These are phyloP conservation scores for Diaporthe nobilis DNA, from an alignment of 2,329 filamentous ascomycete genomes.

Conservation along the genomic window DNA sequence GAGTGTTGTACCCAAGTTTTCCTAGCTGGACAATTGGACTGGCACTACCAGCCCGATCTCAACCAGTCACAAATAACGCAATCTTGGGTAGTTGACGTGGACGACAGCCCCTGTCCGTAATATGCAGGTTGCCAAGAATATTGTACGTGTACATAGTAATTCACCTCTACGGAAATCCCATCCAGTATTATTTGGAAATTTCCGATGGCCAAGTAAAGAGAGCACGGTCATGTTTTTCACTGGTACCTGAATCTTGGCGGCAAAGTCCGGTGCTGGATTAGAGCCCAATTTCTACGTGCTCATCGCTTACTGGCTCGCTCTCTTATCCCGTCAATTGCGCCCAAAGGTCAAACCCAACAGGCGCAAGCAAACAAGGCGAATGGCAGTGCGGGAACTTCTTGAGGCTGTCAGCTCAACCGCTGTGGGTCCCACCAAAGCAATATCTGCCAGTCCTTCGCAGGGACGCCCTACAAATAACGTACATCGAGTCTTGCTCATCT, in stretches of 20 bases:
- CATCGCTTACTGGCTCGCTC: background rate
- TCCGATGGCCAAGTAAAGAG: background rate
- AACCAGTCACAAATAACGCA: background rate
- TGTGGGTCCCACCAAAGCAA: background rate
- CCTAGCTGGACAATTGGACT: background rate
- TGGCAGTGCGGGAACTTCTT: background rate
- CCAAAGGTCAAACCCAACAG: constrained; percentile 6
- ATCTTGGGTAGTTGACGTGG: background rate
- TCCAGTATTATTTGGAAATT: too few relatives aligned
- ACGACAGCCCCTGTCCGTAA: background rate
- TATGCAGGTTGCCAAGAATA: background rate
- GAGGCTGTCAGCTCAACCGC: background rate
- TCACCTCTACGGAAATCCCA: background rate
- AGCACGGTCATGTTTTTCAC: background rate
- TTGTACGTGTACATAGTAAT: background rate
- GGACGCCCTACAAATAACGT: background rate
- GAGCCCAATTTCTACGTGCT: constrained; percentile 26
- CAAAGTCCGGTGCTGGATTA: background rate
- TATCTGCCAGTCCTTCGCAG: background rate
- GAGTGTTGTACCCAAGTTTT: background rate
- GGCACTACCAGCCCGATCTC: background rate
- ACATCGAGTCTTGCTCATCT: background rate
- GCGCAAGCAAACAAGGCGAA: background rate
- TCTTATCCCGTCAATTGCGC: background rate
- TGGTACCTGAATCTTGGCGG: background rate